A percentile compares a stretch with the other conserved stretches of the same genome.
These are phyloP conservation scores for Pulveroboletus frians DNA, from an alignment of 768 basidiomycete genomes.

Conservation along the genomic window DNA sequence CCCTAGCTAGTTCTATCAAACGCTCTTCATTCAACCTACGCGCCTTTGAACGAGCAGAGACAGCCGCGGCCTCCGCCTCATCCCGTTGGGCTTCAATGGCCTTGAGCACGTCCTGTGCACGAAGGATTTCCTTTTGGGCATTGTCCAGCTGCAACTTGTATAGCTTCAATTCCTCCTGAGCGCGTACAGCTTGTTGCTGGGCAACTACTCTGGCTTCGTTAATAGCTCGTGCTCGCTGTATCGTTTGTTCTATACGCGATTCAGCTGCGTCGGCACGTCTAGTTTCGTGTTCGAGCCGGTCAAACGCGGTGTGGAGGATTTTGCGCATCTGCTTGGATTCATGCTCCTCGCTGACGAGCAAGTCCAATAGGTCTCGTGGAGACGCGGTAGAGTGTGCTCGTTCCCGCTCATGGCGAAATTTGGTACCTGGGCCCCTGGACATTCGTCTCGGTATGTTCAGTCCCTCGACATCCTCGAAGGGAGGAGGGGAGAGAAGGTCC, in stretches of 20 bases:
- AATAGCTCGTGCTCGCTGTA: slow-evolving; percentile 27
- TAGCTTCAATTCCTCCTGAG: slow-evolving; percentile 46
- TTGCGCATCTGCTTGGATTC: slow-evolving; percentile 38
- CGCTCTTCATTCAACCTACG: slow-evolving; percentile 44
- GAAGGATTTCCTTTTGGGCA: slow-evolving; percentile 54
- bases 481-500: slow-evolving; percentile 23
- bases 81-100: slow-evolving; percentile 44
- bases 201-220: slow-evolving; percentile 29
- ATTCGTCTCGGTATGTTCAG: slow-evolving; percentile 2
- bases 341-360: slow-evolving; percentile 39
- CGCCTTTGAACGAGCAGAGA: slow-evolving; percentile 40
- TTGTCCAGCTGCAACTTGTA: slow-evolving; percentile 56
- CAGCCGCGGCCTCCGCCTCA: slow-evolving; percentile 45
- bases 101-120: slow-evolving; percentile 49
- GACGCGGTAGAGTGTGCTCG: slow-evolving; percentile 29
- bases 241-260: slow-evolving; percentile 27
- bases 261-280: slow-evolving; percentile 35
- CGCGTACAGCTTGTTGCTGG: slow-evolving; percentile 27
- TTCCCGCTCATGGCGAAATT: slow-evolving; percentile 34
- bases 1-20: slow-evolving; percentile 45
- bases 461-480: slow-evolving; percentile 10
- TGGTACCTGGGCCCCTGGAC: slow-evolving; percentile 28
- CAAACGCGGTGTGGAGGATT: slow-evolving; percentile 33
- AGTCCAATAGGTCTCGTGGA: slow-evolving; percentile 25
- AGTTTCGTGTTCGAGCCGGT: slow-evolving; percentile 36